Evolutionary conservation across 1,284 basidiomycete species (phyloP), one percentile per base, ranked within the genome.

Genomic region (Naganishia albida): DNA sequence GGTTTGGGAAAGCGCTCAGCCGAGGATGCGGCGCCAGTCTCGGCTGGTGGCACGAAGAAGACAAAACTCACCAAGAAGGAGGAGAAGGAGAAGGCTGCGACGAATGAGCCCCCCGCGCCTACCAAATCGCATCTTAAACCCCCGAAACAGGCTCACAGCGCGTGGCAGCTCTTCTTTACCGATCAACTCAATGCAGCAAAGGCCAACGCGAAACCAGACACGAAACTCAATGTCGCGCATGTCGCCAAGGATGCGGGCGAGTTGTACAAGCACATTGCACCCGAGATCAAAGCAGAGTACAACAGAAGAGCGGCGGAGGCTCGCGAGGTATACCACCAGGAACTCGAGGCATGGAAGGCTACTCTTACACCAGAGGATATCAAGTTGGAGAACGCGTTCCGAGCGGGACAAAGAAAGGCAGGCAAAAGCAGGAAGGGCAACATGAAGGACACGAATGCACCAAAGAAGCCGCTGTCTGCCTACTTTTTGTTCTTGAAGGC

Each of bases 161-260:
- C 93, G 49, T 97, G 93, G 93, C 93, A 97, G 80, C 85, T 97
- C 60, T 97, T 93, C 81, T 96, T 97, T 79, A 93, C 91, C 43
- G 92, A 96, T 77, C 93, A 92, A 86, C 91, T 97, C 71, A 88
- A 90, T 78, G 86, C 87, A 74, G 91, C 93, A 77, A 93, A 93
- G 81, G 86, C 86, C 0, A 73, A 75, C 23, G 74, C 75, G 7
- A 68, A 88, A 70, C 78, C 79, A 6, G 77, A 77, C 28, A 73
- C 89, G 73, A 93, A 94, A 80, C 85, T 97, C 56, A 96, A 97
- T 77, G 93, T 97, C 66, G 93, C 93, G 8, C 91, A 94, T 77
- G 91, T 93, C 44, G 93, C 93, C 70, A 95, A 95, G 79, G 93
- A 95, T 75, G 93, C 93, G 46, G 93, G 92, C 51, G 86, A 88